phyloP scores from a whole-genome alignment of 2,329 filamentous ascomycete species.

The Phyllosticta citrichinensis region DNA sequence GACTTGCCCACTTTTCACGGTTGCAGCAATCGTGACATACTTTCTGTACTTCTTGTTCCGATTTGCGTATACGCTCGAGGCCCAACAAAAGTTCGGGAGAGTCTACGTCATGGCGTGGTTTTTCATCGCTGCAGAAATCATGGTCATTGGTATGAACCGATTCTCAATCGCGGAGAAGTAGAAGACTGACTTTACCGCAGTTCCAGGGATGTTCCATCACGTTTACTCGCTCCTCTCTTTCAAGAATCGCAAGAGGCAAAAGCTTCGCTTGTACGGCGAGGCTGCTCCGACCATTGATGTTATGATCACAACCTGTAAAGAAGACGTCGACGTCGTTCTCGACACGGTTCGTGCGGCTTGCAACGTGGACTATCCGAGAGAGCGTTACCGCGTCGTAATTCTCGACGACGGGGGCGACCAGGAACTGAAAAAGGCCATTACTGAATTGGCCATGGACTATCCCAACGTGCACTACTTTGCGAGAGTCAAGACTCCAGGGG shows the following conservation, averaged over 20 bases:
- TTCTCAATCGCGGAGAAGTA: neutral
- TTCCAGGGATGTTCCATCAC: conserved; percentile 9
- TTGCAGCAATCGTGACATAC: neutral
- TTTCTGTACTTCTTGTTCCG: neutral
- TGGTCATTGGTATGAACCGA: neutral
- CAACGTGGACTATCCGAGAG: conserved; percentile 31
- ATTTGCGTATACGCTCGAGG: neutral
- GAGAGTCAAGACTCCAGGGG: conserved; percentile 40
- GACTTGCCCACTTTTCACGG: neutral
- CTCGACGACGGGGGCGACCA: conserved; percentile 32
- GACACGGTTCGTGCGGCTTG: conserved; percentile 31
- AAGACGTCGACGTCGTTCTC: conserved; percentile 32
- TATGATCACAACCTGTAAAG: conserved; percentile 36
- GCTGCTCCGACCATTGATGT: conserved; percentile 31
- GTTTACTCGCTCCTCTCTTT: conserved; percentile 2
- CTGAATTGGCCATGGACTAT: conserved; percentile 27
- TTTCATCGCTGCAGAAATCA: neutral
- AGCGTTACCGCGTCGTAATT: conserved; percentile 29
- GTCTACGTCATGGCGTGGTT: neutral
- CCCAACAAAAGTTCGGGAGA: neutral
- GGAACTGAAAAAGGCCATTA: conserved; percentile 18
- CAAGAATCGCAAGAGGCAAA: neutral
- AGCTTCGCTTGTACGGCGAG: neutral
- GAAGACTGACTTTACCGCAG: neutral
- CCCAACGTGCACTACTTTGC: conserved; percentile 35